These are phyloP conservation scores for Microbotryum violaceum DNA, from an alignment of 1,284 basidiomycete species.

Conservation along the genomic window DNA sequence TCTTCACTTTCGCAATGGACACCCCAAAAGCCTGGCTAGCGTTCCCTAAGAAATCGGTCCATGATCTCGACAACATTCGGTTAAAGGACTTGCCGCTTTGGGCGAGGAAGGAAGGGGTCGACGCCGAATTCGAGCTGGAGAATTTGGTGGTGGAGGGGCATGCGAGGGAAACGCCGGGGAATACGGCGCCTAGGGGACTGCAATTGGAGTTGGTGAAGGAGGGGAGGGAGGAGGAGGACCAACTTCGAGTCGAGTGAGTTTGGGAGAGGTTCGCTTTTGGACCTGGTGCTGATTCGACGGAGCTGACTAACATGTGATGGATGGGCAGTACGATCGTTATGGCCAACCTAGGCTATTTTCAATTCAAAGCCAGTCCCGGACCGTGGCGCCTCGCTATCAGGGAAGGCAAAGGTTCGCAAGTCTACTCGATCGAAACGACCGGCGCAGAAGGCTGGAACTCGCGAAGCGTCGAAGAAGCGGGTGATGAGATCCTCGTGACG, in stretches of 20 bases:
- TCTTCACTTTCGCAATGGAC: conserved; percentile 87
- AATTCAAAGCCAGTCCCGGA: conserved; percentile 88
- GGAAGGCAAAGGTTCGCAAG: conserved; percentile 59
- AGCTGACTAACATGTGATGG: neutral
- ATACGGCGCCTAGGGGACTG: conserved; percentile 65
- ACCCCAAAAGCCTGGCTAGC: conserved; percentile 86
- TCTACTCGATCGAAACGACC: conserved; percentile 74
- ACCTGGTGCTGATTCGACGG: neutral
- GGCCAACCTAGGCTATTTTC: conserved; percentile 90
- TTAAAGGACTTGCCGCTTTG: conserved; percentile 55
- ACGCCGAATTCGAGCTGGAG: conserved; percentile 77
- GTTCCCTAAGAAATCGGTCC: conserved; percentile 74
- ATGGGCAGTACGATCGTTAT: conserved; percentile 53
- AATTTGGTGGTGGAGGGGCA: conserved; percentile 91
- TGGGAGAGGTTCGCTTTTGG: too few relatives aligned
- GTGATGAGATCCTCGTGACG: conserved; percentile 61
- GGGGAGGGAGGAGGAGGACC: conserved; percentile 45
- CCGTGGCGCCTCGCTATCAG: conserved; percentile 76
- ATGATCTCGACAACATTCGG: conserved; percentile 94
- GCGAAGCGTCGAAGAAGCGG: conserved; percentile 54
- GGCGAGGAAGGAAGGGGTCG: conserved; percentile 48
- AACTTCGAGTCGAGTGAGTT: conserved; percentile 33
- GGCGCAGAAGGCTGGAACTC: conserved; percentile 67
- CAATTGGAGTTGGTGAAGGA: conserved; percentile 64
- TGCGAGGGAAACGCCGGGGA: conserved; percentile 60